Percentiles rank a stretch among this genome's conserved stretches.
These are phyloP conservation scores for Ascochyta lentis DNA, from an alignment of 2,329 filamentous ascomycete genomes.

Conservation along the genomic window DNA sequence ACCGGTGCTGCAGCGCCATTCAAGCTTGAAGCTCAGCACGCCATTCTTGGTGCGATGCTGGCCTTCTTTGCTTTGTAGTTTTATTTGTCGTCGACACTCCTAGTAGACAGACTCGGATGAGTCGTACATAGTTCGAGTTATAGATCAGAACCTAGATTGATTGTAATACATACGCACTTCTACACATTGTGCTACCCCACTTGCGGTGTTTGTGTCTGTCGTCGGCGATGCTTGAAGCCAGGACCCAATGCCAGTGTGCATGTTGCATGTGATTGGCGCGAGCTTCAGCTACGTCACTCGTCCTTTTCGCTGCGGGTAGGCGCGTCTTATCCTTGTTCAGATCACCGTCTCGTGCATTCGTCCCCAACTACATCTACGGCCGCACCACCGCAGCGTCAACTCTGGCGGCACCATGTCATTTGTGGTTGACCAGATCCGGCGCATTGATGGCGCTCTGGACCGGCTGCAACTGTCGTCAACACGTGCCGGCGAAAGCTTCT, in stretches of 20 bases:
- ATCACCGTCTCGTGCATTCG: not conserved
- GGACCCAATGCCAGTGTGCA: too few relatives aligned
- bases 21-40: slow-evolving; percentile 28
- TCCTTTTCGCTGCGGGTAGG: slow-evolving; percentile 1
- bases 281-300: slow-evolving; percentile 10
- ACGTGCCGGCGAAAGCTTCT: slow-evolving; percentile 37
- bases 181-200: not conserved
- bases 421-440: slow-evolving; percentile 59
- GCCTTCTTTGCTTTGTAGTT: slow-evolving; percentile 45
- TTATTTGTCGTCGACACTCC: not conserved
- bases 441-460: slow-evolving; percentile 65
- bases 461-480: slow-evolving; percentile 58
- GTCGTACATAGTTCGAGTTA: not conserved
- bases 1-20: slow-evolving; percentile 44
- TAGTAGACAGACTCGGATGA: not conserved
- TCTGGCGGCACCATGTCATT: slow-evolving; percentile 48
- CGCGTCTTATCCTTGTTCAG: slow-evolving; percentile 9
- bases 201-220: not conserved
- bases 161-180: slow-evolving; percentile 2
- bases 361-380: not conserved
- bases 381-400: slow-evolving; percentile 21
- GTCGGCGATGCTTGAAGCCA: not conserved
- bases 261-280: slow-evolving; percentile 2
- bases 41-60: slow-evolving; percentile 38
- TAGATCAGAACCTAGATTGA: not conserved